Evolutionary conservation across 208 protist genomes (phyloP).

Genomic region (Porcisia hertigi): DNA sequence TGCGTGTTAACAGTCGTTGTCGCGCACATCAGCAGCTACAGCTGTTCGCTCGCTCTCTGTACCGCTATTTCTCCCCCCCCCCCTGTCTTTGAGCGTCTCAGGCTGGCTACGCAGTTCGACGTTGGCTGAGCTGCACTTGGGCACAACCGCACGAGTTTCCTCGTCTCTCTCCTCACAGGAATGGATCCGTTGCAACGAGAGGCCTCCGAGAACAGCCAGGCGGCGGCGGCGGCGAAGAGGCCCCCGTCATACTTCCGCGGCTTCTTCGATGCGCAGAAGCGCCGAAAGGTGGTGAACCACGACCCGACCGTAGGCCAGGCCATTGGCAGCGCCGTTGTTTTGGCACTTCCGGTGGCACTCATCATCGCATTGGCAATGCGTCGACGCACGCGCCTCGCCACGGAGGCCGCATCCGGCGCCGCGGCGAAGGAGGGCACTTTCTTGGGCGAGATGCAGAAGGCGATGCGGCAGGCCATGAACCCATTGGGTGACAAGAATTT

Average conservation of each 20-base stretch:
- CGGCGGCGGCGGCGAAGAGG: conserved; percentile 13
- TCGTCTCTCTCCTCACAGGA: neutral
- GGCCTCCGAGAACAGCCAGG: neutral
- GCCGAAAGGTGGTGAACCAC: conserved; percentile 68
- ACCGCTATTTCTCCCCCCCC: no score
- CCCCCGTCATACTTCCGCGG: conserved; percentile 69
- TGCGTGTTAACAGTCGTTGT: neutral
- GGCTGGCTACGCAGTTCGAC: neutral
- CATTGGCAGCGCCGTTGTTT: conserved; percentile 51
- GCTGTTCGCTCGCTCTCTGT: neutral
- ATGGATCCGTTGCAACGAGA: conserved; percentile 26
- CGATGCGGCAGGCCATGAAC: conserved; percentile 73
- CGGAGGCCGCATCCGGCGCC: conserved; percentile 26
- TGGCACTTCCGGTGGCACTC: conserved; percentile 63
- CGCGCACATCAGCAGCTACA: neutral
- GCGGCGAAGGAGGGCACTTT: conserved; percentile 36
- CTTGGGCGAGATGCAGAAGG: conserved; percentile 50
- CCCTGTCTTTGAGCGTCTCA: neutral
- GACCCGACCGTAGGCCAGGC: conserved; percentile 63
- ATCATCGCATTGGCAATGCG: conserved; percentile 64
- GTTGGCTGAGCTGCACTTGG: neutral
- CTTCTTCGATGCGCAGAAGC: conserved; percentile 85
- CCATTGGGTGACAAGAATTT: conserved; percentile 74
- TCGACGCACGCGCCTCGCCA: conserved; percentile 29
- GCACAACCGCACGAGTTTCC: neutral